Evolutionary conservation across 192 early-diverging fungal genomes (phyloP), one percentile per base, ranked within the genome.

Genomic region (Backusella australiensis): DNA sequence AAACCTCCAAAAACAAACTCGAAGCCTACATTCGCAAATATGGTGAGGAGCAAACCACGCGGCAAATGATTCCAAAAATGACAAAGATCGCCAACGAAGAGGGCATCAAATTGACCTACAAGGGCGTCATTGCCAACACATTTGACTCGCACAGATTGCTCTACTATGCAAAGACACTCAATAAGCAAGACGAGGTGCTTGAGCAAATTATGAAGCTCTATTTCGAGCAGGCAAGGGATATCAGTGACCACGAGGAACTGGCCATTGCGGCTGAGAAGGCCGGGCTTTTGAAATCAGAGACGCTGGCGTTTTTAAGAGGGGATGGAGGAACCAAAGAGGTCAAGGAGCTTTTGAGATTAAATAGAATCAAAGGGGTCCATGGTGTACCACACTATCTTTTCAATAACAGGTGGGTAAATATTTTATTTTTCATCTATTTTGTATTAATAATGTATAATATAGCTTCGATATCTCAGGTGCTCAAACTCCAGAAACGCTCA

Each of bases 311-410:
- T 68, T 70, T 94, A 63, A 86, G 83, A 4, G 88, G 90, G n/a
- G 84, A 85, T 35, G 79, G 89, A n/a, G 89, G 89, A 21, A 69
- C 82, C 3, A 78, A 85, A 19, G 85, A 87, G 32, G 78, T 91
- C 15, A 78, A 85, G 68, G 72, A 81, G 3, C 77, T 84, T 21
- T 84, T 93, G 26, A 78, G 82, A 44, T 68, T 79, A 1, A 84
- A 82, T 1, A 80, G 82, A 35, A 19, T 75, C 2, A 69, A 83
- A 41, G 87, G 90, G 6, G 82, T 94, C 7, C 77, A 83, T 36
- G 93, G 94, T 67, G 94, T 95, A 29, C 94, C 94, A 38, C 85
- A 90, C 69, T 90, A 91, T 71, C 87, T 86, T 14, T 89, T 94
- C 75, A 79, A 87, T 15, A 81, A 87, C 59, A 89, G 83, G 73